These are phyloP conservation scores for Cornus kousa DNA, from an alignment of 148 eudicot species.

Conservation along the genomic window DNA sequence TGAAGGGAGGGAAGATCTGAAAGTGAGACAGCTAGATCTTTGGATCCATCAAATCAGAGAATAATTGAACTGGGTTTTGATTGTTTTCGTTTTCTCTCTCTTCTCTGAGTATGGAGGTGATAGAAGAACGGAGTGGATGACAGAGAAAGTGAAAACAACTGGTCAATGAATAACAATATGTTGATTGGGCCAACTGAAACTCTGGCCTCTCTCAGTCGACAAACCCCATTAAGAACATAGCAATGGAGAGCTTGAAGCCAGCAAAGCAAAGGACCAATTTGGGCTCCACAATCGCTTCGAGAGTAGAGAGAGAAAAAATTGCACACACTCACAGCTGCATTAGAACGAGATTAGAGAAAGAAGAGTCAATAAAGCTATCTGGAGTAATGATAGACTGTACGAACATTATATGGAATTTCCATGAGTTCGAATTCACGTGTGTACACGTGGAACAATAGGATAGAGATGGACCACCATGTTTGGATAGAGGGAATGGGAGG, in stretches of 20 bases:
- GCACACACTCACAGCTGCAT: background rate
- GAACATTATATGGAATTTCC: constrained; percentile 4
- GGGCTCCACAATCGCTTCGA: constrained; percentile 63
- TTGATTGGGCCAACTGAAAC: constrained; percentile 28
- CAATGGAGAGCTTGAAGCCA: constrained; percentile 66
- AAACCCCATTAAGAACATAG: constrained; percentile 53
- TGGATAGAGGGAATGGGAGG: no score
- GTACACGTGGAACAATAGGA: background rate
- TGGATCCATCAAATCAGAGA: constrained; percentile 37
- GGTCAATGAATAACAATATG: constrained; percentile 6
- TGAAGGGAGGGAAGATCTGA: constrained; percentile 21
- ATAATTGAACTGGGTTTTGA: constrained; percentile 16
- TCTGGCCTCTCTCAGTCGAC: constrained; percentile 44
- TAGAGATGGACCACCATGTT: no score
- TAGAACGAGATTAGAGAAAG: background rate
- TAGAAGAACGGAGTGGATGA: constrained; percentile 9
- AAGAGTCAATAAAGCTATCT: background rate
- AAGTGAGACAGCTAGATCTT: constrained; percentile 51
- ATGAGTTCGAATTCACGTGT: background rate
- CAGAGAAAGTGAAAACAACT: constrained; percentile 20
- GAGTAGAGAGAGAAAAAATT: constrained; percentile 3
- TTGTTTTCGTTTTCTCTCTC: constrained; percentile 7
- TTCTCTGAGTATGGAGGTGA: constrained; percentile 7
- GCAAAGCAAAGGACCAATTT: constrained; percentile 76
- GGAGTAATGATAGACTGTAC: background rate